These are phyloP conservation scores for Eleusine coracana DNA, from an alignment of 176 grass and related monocot genomes.

Conservation along the genomic window DNA sequence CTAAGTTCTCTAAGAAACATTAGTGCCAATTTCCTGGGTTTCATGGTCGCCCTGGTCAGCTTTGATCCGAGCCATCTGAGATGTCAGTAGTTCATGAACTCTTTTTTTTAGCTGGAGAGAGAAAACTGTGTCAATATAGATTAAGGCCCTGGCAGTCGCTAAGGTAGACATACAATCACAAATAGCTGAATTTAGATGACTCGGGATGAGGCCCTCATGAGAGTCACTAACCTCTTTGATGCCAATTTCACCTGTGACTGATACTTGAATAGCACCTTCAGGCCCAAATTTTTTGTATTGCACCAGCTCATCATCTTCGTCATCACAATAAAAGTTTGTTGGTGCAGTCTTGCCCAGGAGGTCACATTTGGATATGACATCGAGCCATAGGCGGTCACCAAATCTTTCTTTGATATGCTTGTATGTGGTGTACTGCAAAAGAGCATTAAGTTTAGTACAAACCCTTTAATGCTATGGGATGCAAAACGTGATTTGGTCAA, in stretches of 20 bases:
- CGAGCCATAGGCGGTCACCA: slow-evolving; percentile 65
- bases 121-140: slow-evolving; percentile 19
- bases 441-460: not conserved
- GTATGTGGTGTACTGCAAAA: slow-evolving; percentile 71
- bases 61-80: slow-evolving; percentile 65
- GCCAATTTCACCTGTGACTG: slow-evolving; percentile 56
- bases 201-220: not conserved
- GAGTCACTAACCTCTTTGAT: slow-evolving; percentile 58
- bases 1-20: not conserved
- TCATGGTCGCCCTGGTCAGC: not conserved
- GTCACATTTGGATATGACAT: slow-evolving; percentile 94
- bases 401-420: slow-evolving; percentile 80
- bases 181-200: not conserved
- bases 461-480: not conserved
- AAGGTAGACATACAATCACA: not conserved
- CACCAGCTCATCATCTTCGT: slow-evolving; percentile 37
- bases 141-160: not conserved
- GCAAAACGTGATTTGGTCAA: slow-evolving; percentile 10
- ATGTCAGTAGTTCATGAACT: slow-evolving; percentile 72
- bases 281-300: slow-evolving; percentile 69
- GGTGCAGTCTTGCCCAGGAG: slow-evolving; percentile 53
- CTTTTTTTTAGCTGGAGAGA: slow-evolving; percentile 61
- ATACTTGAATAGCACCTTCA: slow-evolving; percentile 69
- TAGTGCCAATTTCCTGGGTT: not conserved
- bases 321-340: not conserved